phyloP scores from a whole-genome alignment of 2,329 filamentous ascomycete species.

The Aspergillus cejpii region DNA sequence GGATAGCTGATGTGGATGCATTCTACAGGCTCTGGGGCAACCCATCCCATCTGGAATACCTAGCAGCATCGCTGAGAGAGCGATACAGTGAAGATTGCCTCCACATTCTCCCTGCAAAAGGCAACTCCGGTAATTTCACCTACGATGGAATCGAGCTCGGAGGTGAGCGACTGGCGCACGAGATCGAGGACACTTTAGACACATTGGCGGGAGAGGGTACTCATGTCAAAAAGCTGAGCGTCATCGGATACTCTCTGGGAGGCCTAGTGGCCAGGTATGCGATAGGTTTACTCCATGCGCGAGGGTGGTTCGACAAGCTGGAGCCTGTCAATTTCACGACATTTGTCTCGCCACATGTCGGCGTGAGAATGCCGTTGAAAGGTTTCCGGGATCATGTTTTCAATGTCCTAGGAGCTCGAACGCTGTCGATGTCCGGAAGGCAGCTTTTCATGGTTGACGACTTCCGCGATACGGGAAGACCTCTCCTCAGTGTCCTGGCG shows the following conservation, averaged over 20 bases:
- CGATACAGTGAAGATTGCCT: conserved; percentile 46
- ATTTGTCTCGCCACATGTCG: conserved; percentile 78
- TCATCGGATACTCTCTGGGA: conserved; percentile 84
- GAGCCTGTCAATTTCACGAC: conserved; percentile 90
- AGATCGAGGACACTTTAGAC: conserved; percentile 55
- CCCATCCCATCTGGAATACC: conserved; percentile 51
- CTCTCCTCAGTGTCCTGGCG: conserved; percentile 72
- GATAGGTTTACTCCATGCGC: conserved; percentile 73
- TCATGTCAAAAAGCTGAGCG: conserved; percentile 71
- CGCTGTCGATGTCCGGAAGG: conserved; percentile 72
- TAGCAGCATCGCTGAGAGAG: conserved; percentile 48
- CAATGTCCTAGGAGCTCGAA: conserved; percentile 78
- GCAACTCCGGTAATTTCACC: conserved; percentile 53
- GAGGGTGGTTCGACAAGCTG: conserved; percentile 70
- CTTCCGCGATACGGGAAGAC: conserved; percentile 75
- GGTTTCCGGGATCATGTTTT: conserved; percentile 62
- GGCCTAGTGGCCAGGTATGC: conserved; percentile 82
- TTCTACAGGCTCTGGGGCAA: conserved; percentile 53
- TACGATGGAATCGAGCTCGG: conserved; percentile 64
- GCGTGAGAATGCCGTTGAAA: conserved; percentile 62
- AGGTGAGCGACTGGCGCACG: conserved; percentile 58
- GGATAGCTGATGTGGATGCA: not conserved
- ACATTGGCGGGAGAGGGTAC: conserved; percentile 55
- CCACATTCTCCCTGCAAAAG: conserved; percentile 51
- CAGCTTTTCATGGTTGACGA: conserved; percentile 83